These are phyloP conservation scores for Colletotrichum sp. DNA, from an alignment of 2,329 filamentous ascomycete species.

Conservation along the genomic window DNA sequence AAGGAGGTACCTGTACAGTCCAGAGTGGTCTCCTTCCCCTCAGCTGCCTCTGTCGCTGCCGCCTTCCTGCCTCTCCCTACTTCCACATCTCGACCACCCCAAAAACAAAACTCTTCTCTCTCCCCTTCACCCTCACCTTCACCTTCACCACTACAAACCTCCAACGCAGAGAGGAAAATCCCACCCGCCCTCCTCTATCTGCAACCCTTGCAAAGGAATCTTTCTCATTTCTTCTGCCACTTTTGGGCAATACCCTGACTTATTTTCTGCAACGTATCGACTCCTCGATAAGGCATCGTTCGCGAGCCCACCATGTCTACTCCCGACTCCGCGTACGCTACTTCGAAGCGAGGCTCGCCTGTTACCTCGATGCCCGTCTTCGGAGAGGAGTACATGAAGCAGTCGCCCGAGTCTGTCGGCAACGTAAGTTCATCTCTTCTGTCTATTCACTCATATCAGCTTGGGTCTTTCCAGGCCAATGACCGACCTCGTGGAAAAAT, in stretches of 20 bases:
- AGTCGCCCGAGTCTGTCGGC: not conserved
- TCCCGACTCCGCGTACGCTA: not conserved
- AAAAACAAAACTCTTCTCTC: not conserved
- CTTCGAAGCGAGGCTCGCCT: conserved; percentile 13
- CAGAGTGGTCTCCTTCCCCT: conserved; percentile 6
- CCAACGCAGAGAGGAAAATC: not conserved
- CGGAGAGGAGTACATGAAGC: conserved; percentile 25
- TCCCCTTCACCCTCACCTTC: not conserved
- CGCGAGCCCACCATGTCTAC: conserved; percentile 13
- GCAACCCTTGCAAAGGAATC: conserved; percentile 7
- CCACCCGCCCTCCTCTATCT: not conserved
- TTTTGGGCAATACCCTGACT: conserved; percentile 7
- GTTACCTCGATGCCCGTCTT: conserved; percentile 16
- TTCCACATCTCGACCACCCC: not conserved
- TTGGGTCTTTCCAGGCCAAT: not conserved
- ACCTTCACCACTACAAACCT: not conserved
- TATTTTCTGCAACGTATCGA: conserved; percentile 16
- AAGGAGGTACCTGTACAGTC: not conserved
- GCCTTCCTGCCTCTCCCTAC: not conserved
- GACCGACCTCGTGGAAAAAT: not conserved
- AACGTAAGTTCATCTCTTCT: not conserved
- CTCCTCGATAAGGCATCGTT: not conserved
- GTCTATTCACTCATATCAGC: not conserved
- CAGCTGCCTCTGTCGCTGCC: not conserved
- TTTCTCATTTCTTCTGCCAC: conserved; percentile 18